Conservation (phyloP, 2,329 filamentous ascomycete species). For the Fusarium dimerum region DNA sequence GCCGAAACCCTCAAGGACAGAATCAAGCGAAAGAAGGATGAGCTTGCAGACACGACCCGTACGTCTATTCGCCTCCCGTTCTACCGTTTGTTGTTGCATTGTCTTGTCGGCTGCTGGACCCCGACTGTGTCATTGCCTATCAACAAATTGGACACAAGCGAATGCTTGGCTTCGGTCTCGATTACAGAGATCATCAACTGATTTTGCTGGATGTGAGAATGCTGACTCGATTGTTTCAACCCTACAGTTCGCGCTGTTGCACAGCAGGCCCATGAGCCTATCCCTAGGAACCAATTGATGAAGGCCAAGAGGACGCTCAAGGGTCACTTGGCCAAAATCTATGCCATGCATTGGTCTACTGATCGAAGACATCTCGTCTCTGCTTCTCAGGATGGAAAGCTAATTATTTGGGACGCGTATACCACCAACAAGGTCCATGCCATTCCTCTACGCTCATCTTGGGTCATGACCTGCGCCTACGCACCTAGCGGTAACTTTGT, state of each 20-base stretch:
- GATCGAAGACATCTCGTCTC: constrained; percentile 96
- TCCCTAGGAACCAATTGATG: constrained; percentile 91
- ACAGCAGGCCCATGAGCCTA: constrained; percentile 85
- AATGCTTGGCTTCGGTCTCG: no score
- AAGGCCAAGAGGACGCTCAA: constrained; percentile 96
- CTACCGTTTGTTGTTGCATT: not conserved
- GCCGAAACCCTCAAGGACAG: constrained; percentile 96
- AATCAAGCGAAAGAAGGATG: constrained; percentile 99
- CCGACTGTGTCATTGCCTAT: no score
- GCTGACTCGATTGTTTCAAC: constrained; percentile 26
- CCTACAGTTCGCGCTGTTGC: constrained; percentile 83
- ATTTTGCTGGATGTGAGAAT: constrained; percentile 6
- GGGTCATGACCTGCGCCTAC: constrained; percentile 99
- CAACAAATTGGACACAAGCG: no score
- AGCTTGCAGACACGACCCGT: constrained; percentile 97
- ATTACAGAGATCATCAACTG: not conserved
- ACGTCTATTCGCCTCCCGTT: constrained; percentile 48
- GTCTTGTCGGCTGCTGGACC: no score
- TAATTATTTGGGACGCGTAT: constrained; percentile 99
- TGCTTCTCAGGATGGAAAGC: constrained; percentile 97
- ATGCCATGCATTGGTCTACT: constrained; percentile 99
- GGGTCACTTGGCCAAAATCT: constrained; percentile 98
- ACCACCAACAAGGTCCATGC: constrained; percentile 99
- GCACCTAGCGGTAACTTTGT: constrained; percentile 98
- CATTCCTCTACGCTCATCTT: constrained; percentile 94